These are phyloP conservation scores for Colletotrichum sp. DNA, from an alignment of 2,329 filamentous ascomycete genomes.

Conservation along the genomic window DNA sequence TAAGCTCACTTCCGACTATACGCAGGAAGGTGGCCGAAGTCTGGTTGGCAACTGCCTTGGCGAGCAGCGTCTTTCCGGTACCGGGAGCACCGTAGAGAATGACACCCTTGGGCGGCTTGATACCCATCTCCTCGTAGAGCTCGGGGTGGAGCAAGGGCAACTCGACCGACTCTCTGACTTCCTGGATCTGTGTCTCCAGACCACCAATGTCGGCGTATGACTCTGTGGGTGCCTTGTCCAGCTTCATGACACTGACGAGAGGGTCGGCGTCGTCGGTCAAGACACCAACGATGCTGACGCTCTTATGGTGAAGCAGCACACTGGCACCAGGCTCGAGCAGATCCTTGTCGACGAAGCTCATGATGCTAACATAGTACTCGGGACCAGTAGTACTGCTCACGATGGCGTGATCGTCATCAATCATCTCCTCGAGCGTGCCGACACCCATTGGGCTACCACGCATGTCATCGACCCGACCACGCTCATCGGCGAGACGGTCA, in stretches of 20 bases:
- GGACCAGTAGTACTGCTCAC: conserved; percentile 97
- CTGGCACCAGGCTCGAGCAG: conserved; percentile 95
- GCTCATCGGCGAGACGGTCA: conserved; percentile 93
- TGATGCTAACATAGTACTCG: conserved; percentile 99
- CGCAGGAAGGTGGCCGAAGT: conserved; percentile 98
- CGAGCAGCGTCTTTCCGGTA: conserved; percentile 95
- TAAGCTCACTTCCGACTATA: conserved; percentile 97
- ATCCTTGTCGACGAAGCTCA: conserved; percentile 99
- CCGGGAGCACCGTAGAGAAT: conserved; percentile 97
- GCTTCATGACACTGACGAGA: conserved; percentile 97
- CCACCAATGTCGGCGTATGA: conserved; percentile 99
- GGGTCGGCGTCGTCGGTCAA: conserved; percentile 96
- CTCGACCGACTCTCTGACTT: conserved; percentile 97
- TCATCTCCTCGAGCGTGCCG: conserved; percentile 96
- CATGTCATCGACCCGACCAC: conserved; percentile 96
- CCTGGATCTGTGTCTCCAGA: conserved; percentile 92
- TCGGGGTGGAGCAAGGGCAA: conserved; percentile 93
- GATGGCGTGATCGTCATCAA: conserved; percentile 98
- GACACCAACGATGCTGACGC: conserved; percentile 95
- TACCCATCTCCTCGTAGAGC: conserved; percentile 99
- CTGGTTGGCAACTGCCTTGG: conserved; percentile 98
- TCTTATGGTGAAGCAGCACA: conserved; percentile 96
- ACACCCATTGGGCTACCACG: conserved; percentile 98
- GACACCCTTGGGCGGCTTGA: conserved; percentile 99
- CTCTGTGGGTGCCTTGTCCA: conserved; percentile 97